Evolutionary conservation across 202 grass and related monocot species (phyloP).

Genomic region (Carex sylvatica): DNA sequence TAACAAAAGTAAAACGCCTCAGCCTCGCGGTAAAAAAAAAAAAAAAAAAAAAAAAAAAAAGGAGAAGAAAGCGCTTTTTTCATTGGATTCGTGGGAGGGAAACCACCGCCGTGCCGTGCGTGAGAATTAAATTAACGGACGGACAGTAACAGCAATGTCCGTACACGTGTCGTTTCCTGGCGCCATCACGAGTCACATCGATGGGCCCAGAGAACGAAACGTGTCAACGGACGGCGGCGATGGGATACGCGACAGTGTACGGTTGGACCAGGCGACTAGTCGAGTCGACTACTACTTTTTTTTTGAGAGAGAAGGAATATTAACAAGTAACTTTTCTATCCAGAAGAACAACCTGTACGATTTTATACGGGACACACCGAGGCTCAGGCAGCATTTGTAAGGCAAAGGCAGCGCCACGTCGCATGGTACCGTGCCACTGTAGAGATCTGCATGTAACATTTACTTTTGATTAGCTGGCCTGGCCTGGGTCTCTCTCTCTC

Average conservation of each 20-base stretch:
- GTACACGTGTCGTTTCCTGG: not conserved
- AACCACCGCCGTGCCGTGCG: not conserved
- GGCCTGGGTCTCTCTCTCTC: no score
- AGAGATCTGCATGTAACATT: not conserved
- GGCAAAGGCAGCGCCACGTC: not conserved
- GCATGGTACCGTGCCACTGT: not conserved
- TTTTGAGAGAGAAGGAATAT: no score
- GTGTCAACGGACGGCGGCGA: conserved; percentile 28
- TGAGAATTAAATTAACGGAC: conserved; percentile 21
- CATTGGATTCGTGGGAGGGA: conserved; percentile 15
- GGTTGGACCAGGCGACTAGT: not conserved
- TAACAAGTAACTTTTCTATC: not conserved
- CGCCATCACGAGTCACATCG: not conserved
- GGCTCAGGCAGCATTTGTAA: not conserved
- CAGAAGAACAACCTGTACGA: not conserved
- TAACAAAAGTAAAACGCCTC: not conserved
- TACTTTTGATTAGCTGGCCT: conserved; percentile 6
- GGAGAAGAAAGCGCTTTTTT: not conserved
- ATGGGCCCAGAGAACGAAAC: not conserved
- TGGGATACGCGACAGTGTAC: conserved; percentile 22
- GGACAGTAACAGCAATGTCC: not conserved
- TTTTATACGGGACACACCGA: not conserved
- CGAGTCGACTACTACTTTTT: no score
- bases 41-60: conserved; percentile 2
- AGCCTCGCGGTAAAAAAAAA: not conserved